A percentile compares a stretch with the other conserved stretches of the same genome.
phyloP scores from a whole-genome alignment of 2,329 filamentous ascomycete species.

The Cladosporium sp. region DNA sequence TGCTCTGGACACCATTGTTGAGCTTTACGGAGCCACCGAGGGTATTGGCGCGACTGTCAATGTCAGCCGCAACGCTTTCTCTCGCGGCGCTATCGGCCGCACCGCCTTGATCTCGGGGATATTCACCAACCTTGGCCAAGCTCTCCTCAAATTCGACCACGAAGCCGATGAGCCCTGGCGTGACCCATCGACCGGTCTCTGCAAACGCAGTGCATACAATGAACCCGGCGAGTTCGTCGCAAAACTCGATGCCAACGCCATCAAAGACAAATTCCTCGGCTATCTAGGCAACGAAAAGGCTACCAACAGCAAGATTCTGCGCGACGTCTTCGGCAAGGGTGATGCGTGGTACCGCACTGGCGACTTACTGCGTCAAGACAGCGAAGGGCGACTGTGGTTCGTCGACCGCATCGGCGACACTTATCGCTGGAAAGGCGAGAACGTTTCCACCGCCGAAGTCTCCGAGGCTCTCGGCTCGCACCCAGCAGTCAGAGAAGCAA shows the following conservation, averaged over 20 bases:
- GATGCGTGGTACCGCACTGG: slow-evolving; percentile 82
- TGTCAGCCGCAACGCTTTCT: slow-evolving; percentile 65
- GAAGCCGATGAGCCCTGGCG: slow-evolving; percentile 65
- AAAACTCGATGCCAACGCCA: slow-evolving; percentile 61
- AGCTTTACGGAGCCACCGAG: slow-evolving; percentile 40
- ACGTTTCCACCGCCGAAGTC: slow-evolving; percentile 57
- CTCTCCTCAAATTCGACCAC: slow-evolving; percentile 67
- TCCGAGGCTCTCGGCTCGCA: slow-evolving; percentile 68
- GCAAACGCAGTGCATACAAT: slow-evolving; percentile 53
- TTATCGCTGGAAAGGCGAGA: slow-evolving; percentile 67
- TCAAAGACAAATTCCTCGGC: slow-evolving; percentile 67
- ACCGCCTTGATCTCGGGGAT: slow-evolving; percentile 59
- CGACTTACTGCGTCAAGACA: slow-evolving; percentile 70
- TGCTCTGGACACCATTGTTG: slow-evolving; percentile 32
- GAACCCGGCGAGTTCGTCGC: slow-evolving; percentile 73
- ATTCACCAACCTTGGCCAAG: slow-evolving; percentile 48
- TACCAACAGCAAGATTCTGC: slow-evolving; percentile 68
- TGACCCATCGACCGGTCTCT: slow-evolving; percentile 66
- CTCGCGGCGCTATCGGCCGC: slow-evolving; percentile 73
- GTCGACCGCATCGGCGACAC: slow-evolving; percentile 76
- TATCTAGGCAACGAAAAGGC: slow-evolving; percentile 73
- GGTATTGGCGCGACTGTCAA: slow-evolving; percentile 69
- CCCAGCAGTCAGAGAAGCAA: slow-evolving; percentile 66
- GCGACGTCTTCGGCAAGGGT: slow-evolving; percentile 67
- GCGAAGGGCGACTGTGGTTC: slow-evolving; percentile 71